phyloP scores from a whole-genome alignment of 2,329 filamentous ascomycete species.

The Cryphonectria naterciae region DNA sequence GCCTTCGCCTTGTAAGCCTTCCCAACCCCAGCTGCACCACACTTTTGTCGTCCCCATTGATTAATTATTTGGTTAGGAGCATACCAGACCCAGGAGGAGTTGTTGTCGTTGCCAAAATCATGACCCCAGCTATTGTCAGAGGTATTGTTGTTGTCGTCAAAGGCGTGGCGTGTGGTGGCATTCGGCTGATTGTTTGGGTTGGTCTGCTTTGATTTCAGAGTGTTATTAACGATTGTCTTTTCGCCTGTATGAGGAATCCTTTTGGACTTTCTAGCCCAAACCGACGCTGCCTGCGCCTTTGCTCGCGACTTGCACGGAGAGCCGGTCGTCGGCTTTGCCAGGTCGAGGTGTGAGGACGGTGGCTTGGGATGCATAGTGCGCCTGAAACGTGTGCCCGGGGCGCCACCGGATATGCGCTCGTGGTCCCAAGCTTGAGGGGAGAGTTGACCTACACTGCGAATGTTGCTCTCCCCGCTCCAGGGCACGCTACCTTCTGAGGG shows the following conservation, averaged over 20 bases:
- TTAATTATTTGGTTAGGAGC: background rate
- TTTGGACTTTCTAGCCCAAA: background rate
- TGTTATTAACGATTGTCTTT: background rate
- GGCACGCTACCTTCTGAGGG: too few relatives aligned
- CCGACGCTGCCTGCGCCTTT: background rate
- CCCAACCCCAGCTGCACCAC: background rate
- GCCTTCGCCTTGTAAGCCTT: background rate
- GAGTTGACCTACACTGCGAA: background rate
- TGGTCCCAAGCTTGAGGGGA: background rate
- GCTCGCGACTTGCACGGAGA: slow-evolving; percentile 5
- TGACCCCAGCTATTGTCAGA: background rate
- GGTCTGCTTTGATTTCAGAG: background rate
- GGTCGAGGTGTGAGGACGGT: background rate
- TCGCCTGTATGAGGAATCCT: background rate
- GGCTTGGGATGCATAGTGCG: background rate
- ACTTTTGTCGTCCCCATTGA: background rate
- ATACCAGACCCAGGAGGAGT: background rate
- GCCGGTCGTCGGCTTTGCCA: background rate
- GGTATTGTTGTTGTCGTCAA: background rate
- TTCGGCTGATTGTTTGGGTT: background rate
- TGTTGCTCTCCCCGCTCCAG: background rate
- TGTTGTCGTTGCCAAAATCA: background rate
- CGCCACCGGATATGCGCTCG: background rate
- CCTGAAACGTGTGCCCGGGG: background rate
- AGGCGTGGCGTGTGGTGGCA: background rate